A percentile compares a stretch with the other conserved stretches of the same genome.
Evolutionary conservation across 495 filamentous ascomycete genomes (phyloP).

Genomic region (Neurospora africana): DNA sequence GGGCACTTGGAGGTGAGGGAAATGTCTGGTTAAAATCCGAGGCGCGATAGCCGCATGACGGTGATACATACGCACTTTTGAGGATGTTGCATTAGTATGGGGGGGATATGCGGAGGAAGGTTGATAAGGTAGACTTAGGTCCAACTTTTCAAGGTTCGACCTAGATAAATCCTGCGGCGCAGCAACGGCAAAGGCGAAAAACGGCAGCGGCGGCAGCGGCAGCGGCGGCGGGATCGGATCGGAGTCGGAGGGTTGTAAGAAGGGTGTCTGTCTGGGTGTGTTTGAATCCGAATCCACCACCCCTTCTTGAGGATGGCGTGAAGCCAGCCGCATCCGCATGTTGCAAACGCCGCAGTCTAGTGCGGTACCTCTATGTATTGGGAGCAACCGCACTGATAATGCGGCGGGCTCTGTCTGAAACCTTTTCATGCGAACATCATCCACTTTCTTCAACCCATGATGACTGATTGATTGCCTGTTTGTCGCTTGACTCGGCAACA

Average conservation of each 20-base stretch:
- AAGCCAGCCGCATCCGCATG: not conserved
- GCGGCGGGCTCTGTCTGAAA: not conserved
- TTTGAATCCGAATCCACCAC: not conserved
- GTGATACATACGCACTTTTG: not conserved
- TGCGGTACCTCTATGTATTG: not conserved
- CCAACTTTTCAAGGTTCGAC: not conserved
- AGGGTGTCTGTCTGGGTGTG: not conserved
- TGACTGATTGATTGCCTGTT: not conserved
- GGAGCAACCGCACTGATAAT: not conserved
- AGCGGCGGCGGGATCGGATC: not conserved
- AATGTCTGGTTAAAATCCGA: not conserved
- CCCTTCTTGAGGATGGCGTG: not conserved
- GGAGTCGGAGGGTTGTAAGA: not conserved
- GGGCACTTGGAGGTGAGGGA: not conserved
- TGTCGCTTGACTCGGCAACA: not conserved
- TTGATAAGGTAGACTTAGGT: not conserved
- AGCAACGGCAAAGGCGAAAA: not conserved
- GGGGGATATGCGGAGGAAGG: not conserved
- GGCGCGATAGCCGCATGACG: not conserved
- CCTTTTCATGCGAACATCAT: not conserved
- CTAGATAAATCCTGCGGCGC: not conserved
- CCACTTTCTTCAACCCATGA: not conserved
- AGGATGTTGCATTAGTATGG: not conserved
- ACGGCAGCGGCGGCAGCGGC: not conserved
- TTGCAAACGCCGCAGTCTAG: not conserved